Evolutionary conservation across 495 filamentous ascomycete genomes (phyloP).

Genomic region (Acidomyces sp.): DNA sequence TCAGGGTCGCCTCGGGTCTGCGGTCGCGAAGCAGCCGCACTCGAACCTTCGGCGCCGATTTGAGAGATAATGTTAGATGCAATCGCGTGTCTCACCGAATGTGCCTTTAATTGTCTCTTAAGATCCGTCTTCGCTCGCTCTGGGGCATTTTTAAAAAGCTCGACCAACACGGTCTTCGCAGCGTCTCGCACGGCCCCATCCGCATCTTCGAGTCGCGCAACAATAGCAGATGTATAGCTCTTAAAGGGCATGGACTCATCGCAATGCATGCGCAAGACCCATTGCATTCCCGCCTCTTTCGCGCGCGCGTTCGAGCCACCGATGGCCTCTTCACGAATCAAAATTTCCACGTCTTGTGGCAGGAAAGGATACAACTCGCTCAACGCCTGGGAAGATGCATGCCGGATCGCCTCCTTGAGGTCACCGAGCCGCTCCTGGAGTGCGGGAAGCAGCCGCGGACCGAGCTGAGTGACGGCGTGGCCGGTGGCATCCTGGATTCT

Average conservation of each 20-base stretch:
- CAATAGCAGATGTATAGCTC: slow-evolving; percentile 64
- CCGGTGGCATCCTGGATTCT: slow-evolving; percentile 64
- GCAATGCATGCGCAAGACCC: slow-evolving; percentile 67
- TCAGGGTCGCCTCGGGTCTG: slow-evolving; percentile 22
- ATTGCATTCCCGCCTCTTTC: slow-evolving; percentile 71
- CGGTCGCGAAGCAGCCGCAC: slow-evolving; percentile 34
- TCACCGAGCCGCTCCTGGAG: slow-evolving; percentile 81
- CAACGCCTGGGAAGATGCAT: slow-evolving; percentile 57
- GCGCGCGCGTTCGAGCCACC: slow-evolving; percentile 65
- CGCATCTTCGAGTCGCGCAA: slow-evolving; percentile 77
- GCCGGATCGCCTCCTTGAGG: slow-evolving; percentile 65
- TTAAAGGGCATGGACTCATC: slow-evolving; percentile 66
- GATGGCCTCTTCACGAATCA: slow-evolving; percentile 65
- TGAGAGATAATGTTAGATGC: slow-evolving; percentile 62
- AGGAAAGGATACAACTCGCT: slow-evolving; percentile 57
- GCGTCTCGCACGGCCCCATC: slow-evolving; percentile 73
- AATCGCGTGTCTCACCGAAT: slow-evolving; percentile 74
- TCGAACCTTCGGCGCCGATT: slow-evolving; percentile 22
- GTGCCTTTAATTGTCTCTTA: slow-evolving; percentile 63
- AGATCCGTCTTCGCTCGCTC: slow-evolving; percentile 76
- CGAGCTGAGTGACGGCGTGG: slow-evolving; percentile 46
- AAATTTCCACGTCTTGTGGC: slow-evolving; percentile 59
- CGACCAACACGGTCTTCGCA: slow-evolving; percentile 67
- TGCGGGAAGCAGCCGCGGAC: slow-evolving; percentile 50
- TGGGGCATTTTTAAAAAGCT: slow-evolving; percentile 75